Base-by-base conservation (phyloP, 2,329 filamentous ascomycete species). In the Xylariaceae sp. region DNA sequence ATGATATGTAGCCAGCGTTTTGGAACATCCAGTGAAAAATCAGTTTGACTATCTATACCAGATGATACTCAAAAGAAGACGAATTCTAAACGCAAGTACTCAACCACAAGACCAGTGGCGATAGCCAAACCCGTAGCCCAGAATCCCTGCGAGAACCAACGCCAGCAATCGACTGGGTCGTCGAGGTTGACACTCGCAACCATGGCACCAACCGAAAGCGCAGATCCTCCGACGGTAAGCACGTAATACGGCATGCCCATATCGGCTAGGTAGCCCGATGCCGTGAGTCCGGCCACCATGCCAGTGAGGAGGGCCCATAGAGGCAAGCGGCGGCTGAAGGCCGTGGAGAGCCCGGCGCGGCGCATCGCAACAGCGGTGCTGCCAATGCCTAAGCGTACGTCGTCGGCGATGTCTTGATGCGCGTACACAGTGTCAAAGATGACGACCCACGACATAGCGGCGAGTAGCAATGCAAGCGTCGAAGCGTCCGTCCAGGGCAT, bases 401-500 rank as follows among this genome's bases (percentile, higher is more conserved):
- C 62, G 16, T 62, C 61, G 1, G 10, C 20, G 1, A 58, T 6
- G 38, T 64, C 62, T 34, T 60, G 56, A 33, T 57, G 47, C 3
- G 59, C 62, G 39, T 64, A 65, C 12, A 64, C 56, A 2, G 59
- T 64, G 40, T 64, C 62, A 37, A 49, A 63, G 14, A 59, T 50
- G 11, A 56, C 37, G 1, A 42, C 45, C 59, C 59, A 64, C 2
- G 57, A 20, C 2, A 53, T 45, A 5, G 29, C 42, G 8, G 53
- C 52, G 2, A 46, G 2, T 3, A 56, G 16, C 4, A 61, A 48
- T 20, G 40, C 51, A 7, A 50, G 10, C 2, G 46, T 47, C 6
- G 52, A 40, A 5, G 32, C 2, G 14, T 50, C 44, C 2, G 4
- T 38, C 48, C 47, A 54, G 4, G 47, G 50, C 5, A 27, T 20